These are phyloP conservation scores for Hyphodiscus sp. DNA, from an alignment of 2,329 filamentous ascomycete genomes.

Conservation along the genomic window DNA sequence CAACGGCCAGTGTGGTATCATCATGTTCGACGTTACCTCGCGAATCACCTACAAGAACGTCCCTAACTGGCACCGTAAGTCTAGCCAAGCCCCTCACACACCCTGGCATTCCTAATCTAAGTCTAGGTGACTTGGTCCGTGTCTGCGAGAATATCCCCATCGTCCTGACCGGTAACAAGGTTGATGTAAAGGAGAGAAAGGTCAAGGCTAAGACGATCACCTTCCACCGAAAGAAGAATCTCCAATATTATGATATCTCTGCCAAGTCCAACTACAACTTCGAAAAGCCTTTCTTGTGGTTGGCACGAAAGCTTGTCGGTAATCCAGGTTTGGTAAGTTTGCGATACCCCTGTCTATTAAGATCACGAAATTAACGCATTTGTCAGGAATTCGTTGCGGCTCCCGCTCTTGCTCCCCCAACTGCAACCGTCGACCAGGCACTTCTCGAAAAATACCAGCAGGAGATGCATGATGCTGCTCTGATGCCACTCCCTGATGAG, in stretches of 20 bases:
- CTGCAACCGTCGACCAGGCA: conserved; percentile 78
- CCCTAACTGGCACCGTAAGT: conserved; percentile 97
- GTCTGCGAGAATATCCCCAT: conserved; percentile 99
- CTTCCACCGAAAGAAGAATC: conserved; percentile 99
- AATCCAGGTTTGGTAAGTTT: conserved; percentile 73
- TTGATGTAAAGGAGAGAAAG: conserved; percentile 99
- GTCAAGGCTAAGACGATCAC: conserved; percentile 99
- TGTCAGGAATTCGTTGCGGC: conserved; percentile 90
- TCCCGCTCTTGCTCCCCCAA: conserved; percentile 87
- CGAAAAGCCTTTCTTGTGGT: conserved; percentile 99
- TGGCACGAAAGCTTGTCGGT: conserved; percentile 95
- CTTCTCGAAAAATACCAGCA: conserved; percentile 76
- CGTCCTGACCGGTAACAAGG: conserved; percentile 98
- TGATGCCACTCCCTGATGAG: conserved; percentile 88
- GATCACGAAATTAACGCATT: conserved; percentile 11
- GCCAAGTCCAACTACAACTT: conserved; percentile 99
- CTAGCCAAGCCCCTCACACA: neutral
- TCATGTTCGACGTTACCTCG: conserved; percentile 99
- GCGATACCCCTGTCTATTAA: conserved; percentile 9
- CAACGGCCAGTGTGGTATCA: conserved; percentile 99
- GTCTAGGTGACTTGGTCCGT: conserved; percentile 86
- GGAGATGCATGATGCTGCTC: conserved; percentile 79
- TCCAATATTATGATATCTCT: conserved; percentile 99
- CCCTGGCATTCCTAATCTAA: conserved; percentile 10
- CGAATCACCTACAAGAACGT: conserved; percentile 99